Conservation (phyloP, 352 stramenopile species). For the Thraustotheca clavata region DNA sequence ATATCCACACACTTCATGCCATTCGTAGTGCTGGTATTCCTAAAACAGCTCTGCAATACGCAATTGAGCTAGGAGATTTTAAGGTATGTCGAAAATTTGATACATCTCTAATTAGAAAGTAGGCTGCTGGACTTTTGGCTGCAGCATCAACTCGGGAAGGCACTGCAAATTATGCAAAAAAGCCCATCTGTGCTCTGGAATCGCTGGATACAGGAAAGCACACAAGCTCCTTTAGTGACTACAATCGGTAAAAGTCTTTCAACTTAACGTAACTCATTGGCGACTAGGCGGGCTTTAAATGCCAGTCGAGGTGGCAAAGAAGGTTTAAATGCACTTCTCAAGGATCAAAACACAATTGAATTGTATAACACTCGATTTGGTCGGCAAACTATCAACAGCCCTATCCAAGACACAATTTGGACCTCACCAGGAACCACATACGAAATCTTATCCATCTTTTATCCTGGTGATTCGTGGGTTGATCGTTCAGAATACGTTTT, state of each 20-base stretch:
- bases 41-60: conserved; percentile 47
- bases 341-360: conserved; percentile 23
- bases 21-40: conserved; percentile 36
- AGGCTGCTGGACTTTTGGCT: conserved; percentile 20
- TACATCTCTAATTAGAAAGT: no score
- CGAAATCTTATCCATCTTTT: conserved; percentile 4
- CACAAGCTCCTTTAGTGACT: conserved; percentile 70
- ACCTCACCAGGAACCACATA: background rate
- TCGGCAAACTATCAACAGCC: background rate
- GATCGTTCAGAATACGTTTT: background rate
- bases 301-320: conserved; percentile 69
- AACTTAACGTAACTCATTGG: background rate
- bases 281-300: conserved; percentile 46
- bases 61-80: conserved; percentile 52
- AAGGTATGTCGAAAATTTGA: conserved; percentile 32
- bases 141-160: background rate
- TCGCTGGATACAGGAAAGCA: conserved; percentile 67
- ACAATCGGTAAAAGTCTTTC: conserved; percentile 36
- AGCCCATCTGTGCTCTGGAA: conserved; percentile 45
- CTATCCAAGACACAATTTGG: background rate
- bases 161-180: conserved; percentile 23
- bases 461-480: conserved; percentile 10
- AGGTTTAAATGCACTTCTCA: conserved; percentile 63
- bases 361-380: background rate
- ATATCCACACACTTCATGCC: conserved; percentile 43